These are phyloP conservation scores for Jacaranda mimosifolia DNA, from an alignment of 257 asterid species.

Conservation along the genomic window DNA sequence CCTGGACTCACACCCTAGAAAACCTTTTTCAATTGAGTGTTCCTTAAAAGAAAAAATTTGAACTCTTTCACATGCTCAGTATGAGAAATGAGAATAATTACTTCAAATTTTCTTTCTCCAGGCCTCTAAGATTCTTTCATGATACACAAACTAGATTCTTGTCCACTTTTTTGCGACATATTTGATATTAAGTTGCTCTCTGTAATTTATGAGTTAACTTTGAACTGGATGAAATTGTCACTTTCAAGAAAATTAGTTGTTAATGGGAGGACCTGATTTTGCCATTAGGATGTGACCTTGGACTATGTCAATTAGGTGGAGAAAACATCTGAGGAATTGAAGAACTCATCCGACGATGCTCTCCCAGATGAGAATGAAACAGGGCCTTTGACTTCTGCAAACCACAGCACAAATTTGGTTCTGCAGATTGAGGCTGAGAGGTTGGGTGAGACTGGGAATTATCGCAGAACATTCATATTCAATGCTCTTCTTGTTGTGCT, in stretches of 20 bases:
- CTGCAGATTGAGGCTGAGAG: constrained; percentile 38
- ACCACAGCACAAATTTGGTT: constrained; percentile 30
- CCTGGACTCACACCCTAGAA: not conserved
- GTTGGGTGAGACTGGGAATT: constrained; percentile 33
- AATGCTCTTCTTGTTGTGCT: constrained; percentile 50
- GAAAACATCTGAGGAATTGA: constrained; percentile 38
- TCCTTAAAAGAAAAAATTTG: not conserved
- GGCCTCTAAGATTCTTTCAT: not conserved
- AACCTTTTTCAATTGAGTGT: not conserved
- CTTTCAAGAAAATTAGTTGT: not conserved
- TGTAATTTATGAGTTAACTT: not conserved
- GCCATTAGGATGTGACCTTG: constrained; percentile 25
- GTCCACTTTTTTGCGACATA: not conserved
- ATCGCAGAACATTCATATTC: constrained; percentile 39
- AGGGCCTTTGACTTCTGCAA: constrained; percentile 32
- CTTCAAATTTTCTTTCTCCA: not conserved
- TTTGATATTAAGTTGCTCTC: not conserved
- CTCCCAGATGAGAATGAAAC: constrained; percentile 36
- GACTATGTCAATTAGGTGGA: constrained; percentile 53
- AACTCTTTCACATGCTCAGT: not conserved
- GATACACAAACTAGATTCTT: not conserved
- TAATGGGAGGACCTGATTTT: not conserved
- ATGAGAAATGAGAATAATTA: not conserved
- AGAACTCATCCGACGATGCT: constrained; percentile 41
- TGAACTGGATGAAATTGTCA: not conserved